Evolutionary conservation across 139 green algal genomes (phyloP), one percentile per base, ranked within the genome.

Genomic region (Picochlorum sp.): DNA sequence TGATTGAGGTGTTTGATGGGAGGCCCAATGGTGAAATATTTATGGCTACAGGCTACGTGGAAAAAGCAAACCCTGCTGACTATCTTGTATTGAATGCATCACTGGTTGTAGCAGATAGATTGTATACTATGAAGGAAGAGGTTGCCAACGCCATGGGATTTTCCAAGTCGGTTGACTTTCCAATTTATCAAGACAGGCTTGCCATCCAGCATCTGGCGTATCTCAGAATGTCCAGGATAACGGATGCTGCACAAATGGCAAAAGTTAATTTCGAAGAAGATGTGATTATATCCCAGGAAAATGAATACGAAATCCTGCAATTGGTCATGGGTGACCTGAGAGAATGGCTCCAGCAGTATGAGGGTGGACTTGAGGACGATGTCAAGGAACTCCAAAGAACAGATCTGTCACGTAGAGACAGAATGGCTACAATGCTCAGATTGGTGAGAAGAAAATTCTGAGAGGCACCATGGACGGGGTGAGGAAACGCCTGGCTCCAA

Each of bases 251-350:
- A 6, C 61, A 86, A 64, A 68, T 95, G 4, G 72, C 83, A 16
- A 79, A 91, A 81, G 75, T 97, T n/a, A 84, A 67, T 10, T 97
- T 98, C 75, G 87, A 96, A 6, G 45, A 86, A 38, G 92, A 98
- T 68, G 63, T 80, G 1, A 69, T 87, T 47, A 66, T 96, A 6
- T 86, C 67, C 45, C 79, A 85, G 60, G 80, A 89, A 66, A 98
- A 98, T 72, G 92, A 98, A 82, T 98, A 98, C 68, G 92, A 98
- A 78, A 77, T 94, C 52, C 80, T 98, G 64, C 86, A 95, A 77
- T 69, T 98, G 51, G 73, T 98, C 24, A 87, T 97, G 82, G 72
- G 47, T 6, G 92, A 98, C 54, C 86, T 83, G 60, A 74, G 88
- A 1, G 87, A 95, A 54, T 45, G 28, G 30, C 24, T 76, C 16